phyloP scores from a whole-genome alignment of 176 grass and related monocot genomes.

The Zea mays region DNA sequence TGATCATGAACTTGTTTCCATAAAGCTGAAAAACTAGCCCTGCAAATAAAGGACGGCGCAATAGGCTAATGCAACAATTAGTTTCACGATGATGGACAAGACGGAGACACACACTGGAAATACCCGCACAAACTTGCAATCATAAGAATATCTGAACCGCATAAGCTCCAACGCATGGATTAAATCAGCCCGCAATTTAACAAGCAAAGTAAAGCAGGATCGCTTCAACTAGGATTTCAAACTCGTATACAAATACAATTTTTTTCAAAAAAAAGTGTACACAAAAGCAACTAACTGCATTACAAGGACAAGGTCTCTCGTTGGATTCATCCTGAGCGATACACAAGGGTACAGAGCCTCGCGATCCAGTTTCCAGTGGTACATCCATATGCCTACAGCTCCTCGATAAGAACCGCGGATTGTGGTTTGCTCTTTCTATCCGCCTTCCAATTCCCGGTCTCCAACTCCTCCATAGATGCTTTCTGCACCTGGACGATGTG shows the following conservation, averaged over 20 bases:
- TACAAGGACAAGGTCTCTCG: not conserved
- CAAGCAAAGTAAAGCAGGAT: not conserved
- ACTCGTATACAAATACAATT: not conserved
- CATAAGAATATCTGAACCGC: not conserved
- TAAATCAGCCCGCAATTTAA: not conserved
- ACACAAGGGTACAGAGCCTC: not conserved
- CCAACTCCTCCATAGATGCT: conserved; percentile 53
- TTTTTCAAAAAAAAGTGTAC: not conserved
- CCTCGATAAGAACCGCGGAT: conserved; percentile 71
- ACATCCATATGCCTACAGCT: conserved; percentile 45
- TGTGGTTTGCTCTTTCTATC: conserved; percentile 42
- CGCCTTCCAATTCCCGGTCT: conserved; percentile 14
- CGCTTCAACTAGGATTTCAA: not conserved
- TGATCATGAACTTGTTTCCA: too few relatives aligned
- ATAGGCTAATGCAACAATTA: not conserved
- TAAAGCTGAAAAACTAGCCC: not conserved
- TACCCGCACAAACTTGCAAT: not conserved
- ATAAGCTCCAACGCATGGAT: not conserved
- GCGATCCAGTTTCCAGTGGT: not conserved
- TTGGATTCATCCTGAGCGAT: not conserved
- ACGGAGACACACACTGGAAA: not conserved
- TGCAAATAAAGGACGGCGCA: not conserved
- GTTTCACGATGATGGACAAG: not conserved
- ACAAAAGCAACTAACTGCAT: not conserved
- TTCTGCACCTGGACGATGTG: conserved; percentile 65